A percentile compares a stretch with the other conserved stretches of the same genome.
These are phyloP conservation scores for Penicillium cosmopolitanum DNA, from an alignment of 495 filamentous ascomycete genomes.

Conservation along the genomic window DNA sequence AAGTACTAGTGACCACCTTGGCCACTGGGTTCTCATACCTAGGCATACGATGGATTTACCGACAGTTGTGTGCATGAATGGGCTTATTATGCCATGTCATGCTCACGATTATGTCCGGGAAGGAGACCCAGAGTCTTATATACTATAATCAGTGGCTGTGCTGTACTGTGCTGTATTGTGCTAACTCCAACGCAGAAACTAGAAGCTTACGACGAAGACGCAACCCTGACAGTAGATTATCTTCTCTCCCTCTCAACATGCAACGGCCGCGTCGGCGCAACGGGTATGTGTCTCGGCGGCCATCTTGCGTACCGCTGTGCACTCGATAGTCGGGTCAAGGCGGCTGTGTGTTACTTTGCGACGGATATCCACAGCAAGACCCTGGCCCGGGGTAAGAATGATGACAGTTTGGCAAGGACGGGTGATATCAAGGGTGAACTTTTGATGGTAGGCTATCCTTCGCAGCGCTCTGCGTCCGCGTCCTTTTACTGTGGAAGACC, in stretches of 20 bases:
- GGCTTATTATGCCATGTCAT: neutral
- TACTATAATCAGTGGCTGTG: too few relatives aligned
- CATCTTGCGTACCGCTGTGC: slow-evolving; percentile 86
- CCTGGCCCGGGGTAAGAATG: slow-evolving; percentile 69
- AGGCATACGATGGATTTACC: too few relatives aligned
- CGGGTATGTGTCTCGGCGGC: slow-evolving; percentile 95
- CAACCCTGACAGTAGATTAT: slow-evolving; percentile 69
- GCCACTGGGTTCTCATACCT: too few relatives aligned
- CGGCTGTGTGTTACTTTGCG: slow-evolving; percentile 86
- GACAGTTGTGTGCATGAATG: too few relatives aligned
- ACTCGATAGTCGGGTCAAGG: slow-evolving; percentile 74
- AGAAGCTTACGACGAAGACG: slow-evolving; percentile 88
- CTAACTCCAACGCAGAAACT: slow-evolving; percentile 58
- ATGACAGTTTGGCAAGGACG: slow-evolving; percentile 65
- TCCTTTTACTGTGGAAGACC: too few relatives aligned
- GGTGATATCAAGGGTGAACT: slow-evolving; percentile 81
- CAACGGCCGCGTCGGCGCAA: slow-evolving; percentile 81
- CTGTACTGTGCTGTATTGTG: neutral
- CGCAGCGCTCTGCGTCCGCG: too few relatives aligned
- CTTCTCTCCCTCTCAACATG: slow-evolving; percentile 78
- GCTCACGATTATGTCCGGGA: neutral
- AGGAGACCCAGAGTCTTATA: too few relatives aligned
- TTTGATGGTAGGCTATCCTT: slow-evolving; percentile 56
- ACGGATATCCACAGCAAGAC: slow-evolving; percentile 85
- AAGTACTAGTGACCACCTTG: slow-evolving; percentile 2